Evolutionary conservation across 805 yeast species (phyloP).

Genomic region (Schwanniomyces vanrijiae): DNA sequence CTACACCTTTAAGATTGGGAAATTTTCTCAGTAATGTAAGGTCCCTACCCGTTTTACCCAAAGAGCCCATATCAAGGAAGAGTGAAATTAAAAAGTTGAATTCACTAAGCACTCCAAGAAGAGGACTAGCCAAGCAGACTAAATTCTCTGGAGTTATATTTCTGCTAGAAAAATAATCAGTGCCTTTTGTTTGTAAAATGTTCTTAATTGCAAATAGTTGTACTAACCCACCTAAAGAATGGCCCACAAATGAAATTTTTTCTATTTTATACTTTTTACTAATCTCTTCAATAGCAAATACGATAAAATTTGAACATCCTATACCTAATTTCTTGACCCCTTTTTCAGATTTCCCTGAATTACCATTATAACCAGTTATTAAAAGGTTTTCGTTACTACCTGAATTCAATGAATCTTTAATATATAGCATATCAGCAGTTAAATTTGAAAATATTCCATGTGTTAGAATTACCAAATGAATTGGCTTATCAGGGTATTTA

Average conservation of each 20-base stretch:
- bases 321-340: constrained; percentile 40
- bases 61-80: constrained; percentile 44
- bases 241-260: constrained; percentile 42
- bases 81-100: constrained; percentile 38
- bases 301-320: constrained; percentile 27
- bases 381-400: constrained; percentile 31
- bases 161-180: constrained; percentile 26
- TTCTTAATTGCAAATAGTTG: constrained; percentile 42
- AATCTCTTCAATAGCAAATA: constrained; percentile 23
- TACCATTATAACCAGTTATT: constrained; percentile 38
- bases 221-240: constrained; percentile 44
- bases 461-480: constrained; percentile 42
- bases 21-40: constrained; percentile 36
- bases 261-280: constrained; percentile 17
- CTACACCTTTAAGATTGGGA: constrained; percentile 22
- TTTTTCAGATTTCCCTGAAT: constrained; percentile 43
- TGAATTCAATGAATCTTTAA: constrained; percentile 33
- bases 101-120: constrained; percentile 43
- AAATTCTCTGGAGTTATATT: constrained; percentile 32
- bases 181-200: constrained; percentile 30
- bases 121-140: constrained; percentile 42
- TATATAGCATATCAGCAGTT: constrained; percentile 44
- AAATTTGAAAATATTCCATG: constrained; percentile 46
- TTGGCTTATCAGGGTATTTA: constrained; percentile 24
- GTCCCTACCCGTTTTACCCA: constrained; percentile 48